These are phyloP conservation scores for Coemansia umbellata DNA, from an alignment of 192 early-diverging fungal genomes.

Conservation along the genomic window DNA sequence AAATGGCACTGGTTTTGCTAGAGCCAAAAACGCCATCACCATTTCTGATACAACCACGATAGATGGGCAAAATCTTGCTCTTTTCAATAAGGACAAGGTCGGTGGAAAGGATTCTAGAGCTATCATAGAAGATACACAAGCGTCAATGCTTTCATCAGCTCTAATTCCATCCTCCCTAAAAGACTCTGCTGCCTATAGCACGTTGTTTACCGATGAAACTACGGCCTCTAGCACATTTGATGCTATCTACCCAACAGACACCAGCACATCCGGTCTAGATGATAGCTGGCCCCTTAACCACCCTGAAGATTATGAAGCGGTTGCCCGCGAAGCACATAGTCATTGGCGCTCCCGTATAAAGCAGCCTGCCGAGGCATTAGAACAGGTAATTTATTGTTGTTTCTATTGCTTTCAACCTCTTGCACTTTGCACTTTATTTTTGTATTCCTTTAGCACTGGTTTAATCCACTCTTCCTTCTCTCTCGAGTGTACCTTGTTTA, in stretches of 20 bases:
- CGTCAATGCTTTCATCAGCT: neutral
- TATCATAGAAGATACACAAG: neutral
- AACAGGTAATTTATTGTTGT: slow-evolving; percentile 27
- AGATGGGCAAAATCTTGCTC: neutral
- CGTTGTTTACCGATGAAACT: neutral
- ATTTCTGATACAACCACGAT: neutral
- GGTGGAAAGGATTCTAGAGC: neutral
- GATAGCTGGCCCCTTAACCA: slow-evolving; percentile 18
- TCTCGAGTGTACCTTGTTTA: too few species aligned
- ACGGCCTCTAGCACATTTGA: neutral
- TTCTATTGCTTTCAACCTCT: neutral
- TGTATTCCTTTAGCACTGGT: too few species aligned
- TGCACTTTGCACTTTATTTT: too few species aligned
- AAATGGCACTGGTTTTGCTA: neutral
- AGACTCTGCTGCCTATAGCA: neutral
- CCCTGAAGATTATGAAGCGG: slow-evolving; percentile 20
- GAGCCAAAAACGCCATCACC: neutral
- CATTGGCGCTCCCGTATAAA: slow-evolving; percentile 41
- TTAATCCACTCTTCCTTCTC: too few species aligned
- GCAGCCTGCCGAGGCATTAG: slow-evolving; percentile 10
- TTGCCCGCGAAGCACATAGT: slow-evolving; percentile 20
- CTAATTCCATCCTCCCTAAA: slow-evolving; percentile 16
- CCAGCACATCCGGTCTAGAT: neutral
- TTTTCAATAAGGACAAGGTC: neutral
- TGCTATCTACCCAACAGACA: neutral